A percentile compares a stretch with the other conserved stretches of the same genome.
Conservation (phyloP, 2,329 filamentous ascomycete species). For the Nemania sp. region DNA sequence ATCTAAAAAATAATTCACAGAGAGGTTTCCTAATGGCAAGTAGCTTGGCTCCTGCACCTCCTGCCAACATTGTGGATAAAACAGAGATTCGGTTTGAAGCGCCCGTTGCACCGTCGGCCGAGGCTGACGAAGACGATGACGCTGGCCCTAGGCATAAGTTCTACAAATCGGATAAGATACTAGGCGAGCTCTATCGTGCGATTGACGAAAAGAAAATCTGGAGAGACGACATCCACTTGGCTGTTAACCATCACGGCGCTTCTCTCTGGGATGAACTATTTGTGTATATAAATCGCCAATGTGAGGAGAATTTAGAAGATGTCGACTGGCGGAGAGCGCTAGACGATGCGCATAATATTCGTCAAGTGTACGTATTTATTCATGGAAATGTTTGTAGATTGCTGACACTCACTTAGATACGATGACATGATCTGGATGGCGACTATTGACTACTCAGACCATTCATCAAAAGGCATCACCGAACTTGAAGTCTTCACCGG, state of each 20-base stretch:
- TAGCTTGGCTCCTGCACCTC: slow-evolving; percentile 61
- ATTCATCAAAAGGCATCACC: slow-evolving; percentile 57
- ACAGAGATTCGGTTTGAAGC: slow-evolving; percentile 57
- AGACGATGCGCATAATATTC: slow-evolving; percentile 58
- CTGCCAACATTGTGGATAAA: slow-evolving; percentile 59
- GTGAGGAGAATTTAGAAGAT: slow-evolving; percentile 45
- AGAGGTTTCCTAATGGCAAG: background rate
- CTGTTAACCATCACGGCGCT: slow-evolving; percentile 43
- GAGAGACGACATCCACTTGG: slow-evolving; percentile 59
- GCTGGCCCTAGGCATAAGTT: slow-evolving; percentile 63
- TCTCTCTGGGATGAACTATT: slow-evolving; percentile 61
- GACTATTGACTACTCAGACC: slow-evolving; percentile 61
- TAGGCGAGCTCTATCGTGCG: slow-evolving; percentile 77
- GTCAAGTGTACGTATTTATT: slow-evolving; percentile 56
- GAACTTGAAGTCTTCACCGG: slow-evolving; percentile 69
- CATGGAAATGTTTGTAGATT: background rate
- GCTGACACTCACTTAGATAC: slow-evolving; percentile 55
- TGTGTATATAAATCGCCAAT: slow-evolving; percentile 46
- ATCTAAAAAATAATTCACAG: background rate
- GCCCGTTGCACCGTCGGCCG: slow-evolving; percentile 45
- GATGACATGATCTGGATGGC: slow-evolving; percentile 57
- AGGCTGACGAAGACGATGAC: slow-evolving; percentile 62
- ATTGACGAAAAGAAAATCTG: slow-evolving; percentile 80
- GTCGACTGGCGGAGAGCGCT: slow-evolving; percentile 53
- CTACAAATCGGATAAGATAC: slow-evolving; percentile 75